Conservation (phyloP, 2,329 filamentous ascomycete species). For the Xylariaceae sp. region DNA sequence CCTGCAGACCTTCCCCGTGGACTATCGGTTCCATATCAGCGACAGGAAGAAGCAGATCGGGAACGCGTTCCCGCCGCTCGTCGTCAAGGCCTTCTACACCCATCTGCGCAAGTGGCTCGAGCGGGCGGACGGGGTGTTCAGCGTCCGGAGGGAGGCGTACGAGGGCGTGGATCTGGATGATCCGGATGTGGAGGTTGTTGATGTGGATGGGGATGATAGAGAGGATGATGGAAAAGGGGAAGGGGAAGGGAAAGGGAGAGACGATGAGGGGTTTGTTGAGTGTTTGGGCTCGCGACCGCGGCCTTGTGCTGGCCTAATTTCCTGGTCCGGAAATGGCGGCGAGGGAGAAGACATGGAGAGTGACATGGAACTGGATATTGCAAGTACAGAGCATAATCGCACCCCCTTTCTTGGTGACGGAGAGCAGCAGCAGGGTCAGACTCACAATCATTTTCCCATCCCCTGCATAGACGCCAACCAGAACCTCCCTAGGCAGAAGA, state of each 20-base stretch:
- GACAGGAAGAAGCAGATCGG: slow-evolving; percentile 62
- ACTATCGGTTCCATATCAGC: slow-evolving; percentile 50
- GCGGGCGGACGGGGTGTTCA: slow-evolving; percentile 35
- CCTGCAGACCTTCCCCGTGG: slow-evolving; percentile 62
- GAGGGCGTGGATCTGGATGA: slow-evolving; percentile 21
- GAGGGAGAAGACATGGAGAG: no score
- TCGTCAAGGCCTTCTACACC: slow-evolving; percentile 45
- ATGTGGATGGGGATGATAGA: slow-evolving; percentile 12
- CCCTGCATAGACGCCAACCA: no score
- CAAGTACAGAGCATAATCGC: no score
- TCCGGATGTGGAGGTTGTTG: slow-evolving; percentile 9
- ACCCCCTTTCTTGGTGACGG: no score
- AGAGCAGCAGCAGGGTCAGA: no score
- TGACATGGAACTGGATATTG: no score
- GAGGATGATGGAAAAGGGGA: no score
- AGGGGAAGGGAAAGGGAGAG: slow-evolving; percentile 1
- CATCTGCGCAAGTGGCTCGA: slow-evolving; percentile 44
- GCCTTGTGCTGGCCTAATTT: no score
- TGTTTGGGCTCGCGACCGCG: slow-evolving; percentile 16
- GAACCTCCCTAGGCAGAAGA: no score
- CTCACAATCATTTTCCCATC: no score
- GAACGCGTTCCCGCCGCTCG: slow-evolving; percentile 67
- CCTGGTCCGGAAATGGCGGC: no score
- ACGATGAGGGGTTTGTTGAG: slow-evolving; percentile 15
- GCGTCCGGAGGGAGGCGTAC: slow-evolving; percentile 12